A percentile compares a stretch with the other conserved stretches of the same genome.
phyloP scores from a whole-genome alignment of 306 rosid species.

The Cucumis melo region DNA sequence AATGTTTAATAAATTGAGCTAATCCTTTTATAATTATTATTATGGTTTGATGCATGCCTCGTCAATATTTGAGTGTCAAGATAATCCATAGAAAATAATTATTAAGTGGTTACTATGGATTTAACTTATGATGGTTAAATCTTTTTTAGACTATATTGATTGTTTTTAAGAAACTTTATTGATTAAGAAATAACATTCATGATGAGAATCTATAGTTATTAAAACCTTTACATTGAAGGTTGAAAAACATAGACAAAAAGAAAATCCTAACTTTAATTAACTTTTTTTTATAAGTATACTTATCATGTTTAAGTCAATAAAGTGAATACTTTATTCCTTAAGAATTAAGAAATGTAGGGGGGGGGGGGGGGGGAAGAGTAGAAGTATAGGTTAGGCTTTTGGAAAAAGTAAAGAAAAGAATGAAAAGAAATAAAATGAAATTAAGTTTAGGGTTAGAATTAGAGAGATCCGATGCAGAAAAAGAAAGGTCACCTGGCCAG shows the following conservation, averaged over 20 bases:
- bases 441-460: neutral
- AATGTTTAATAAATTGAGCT: neutral
- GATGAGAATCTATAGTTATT: neutral
- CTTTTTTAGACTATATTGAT: neutral
- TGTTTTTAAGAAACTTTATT: neutral
- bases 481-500: conserved; percentile 75
- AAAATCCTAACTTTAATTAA: neutral
- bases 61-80: no score
- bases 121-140: no score
- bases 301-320: conserved; percentile 1
- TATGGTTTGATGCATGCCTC: no score
- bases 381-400: neutral
- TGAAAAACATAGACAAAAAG: neutral
- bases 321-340: neutral
- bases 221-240: neutral
- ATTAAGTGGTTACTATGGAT: no score
- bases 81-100: no score
- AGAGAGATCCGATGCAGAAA: neutral
- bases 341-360: neutral
- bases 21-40: no score
- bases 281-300: no score
- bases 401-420: neutral
- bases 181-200: neutral
- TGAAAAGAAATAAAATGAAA: neutral
- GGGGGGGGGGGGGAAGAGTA: neutral